Evolutionary conservation across 176 grass and related monocot species (phyloP).

Genomic region (Tuctoria greenei): DNA sequence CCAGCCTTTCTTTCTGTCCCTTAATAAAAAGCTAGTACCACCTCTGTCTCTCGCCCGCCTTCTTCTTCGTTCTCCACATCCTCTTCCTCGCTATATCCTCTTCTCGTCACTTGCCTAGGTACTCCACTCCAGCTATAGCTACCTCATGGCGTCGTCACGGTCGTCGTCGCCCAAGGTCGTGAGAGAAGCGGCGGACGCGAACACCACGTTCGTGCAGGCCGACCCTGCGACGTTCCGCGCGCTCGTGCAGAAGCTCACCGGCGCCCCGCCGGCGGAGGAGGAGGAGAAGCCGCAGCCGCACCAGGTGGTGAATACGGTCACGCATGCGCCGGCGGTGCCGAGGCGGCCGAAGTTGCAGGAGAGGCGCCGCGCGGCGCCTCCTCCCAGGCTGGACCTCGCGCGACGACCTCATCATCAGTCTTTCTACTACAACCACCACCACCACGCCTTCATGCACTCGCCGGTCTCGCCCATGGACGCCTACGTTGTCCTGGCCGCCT

Average conservation of each 20-base stretch:
- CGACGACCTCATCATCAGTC: conserved; percentile 40
- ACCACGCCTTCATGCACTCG: conserved; percentile 30
- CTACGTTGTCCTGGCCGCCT: conserved; percentile 14
- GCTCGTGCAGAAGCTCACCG: conserved; percentile 75
- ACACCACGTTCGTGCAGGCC: conserved; percentile 71
- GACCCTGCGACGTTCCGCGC: conserved; percentile 66
- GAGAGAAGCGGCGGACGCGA: conserved; percentile 27
- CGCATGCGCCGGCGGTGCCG: background rate
- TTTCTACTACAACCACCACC: conserved; percentile 37
- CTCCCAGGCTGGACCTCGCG: conserved; percentile 57
- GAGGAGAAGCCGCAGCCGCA: background rate
- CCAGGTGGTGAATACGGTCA: background rate
- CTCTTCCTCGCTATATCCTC: background rate
- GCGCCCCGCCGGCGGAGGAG: background rate
- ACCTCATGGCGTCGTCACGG: conserved; percentile 26
- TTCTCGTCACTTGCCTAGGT: background rate
- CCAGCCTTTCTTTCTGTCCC: conserved; percentile 43
- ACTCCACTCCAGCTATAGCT: background rate
- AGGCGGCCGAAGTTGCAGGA: conserved; percentile 80
- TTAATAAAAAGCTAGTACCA: conserved; percentile 51
- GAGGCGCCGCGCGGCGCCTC: conserved; percentile 55
- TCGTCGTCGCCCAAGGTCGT: conserved; percentile 6
- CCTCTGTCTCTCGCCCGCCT: background rate
- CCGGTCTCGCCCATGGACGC: conserved; percentile 74
- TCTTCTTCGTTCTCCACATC: background rate